A percentile compares a stretch with the other conserved stretches of the same genome.
phyloP scores from a whole-genome alignment of 2,329 filamentous ascomycete species.

The Pseudopithomyces maydicus region DNA sequence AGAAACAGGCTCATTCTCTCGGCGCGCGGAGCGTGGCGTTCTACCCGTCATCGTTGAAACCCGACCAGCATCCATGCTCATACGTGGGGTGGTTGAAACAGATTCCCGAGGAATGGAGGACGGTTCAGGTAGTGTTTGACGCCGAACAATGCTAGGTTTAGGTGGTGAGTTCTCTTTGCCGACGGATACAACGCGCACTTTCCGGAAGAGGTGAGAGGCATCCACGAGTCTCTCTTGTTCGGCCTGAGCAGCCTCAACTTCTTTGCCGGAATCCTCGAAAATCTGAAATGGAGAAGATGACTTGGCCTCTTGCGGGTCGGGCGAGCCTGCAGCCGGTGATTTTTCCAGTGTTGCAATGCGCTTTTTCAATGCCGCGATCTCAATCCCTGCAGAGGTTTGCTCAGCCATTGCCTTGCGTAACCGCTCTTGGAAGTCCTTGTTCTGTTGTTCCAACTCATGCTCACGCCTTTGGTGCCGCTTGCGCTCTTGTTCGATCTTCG shows the following conservation, averaged over 20 bases:
- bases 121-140: slow-evolving; percentile 28
- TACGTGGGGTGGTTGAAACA: slow-evolving; percentile 8
- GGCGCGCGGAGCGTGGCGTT: slow-evolving; percentile 17
- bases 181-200: slow-evolving; percentile 19
- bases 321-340: slow-evolving; percentile 20
- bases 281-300: slow-evolving; percentile 30
- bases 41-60: slow-evolving; percentile 26
- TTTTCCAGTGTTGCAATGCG: slow-evolving; percentile 37
- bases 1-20: slow-evolving; percentile 8
- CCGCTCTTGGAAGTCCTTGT: slow-evolving; percentile 52
- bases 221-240: slow-evolving; percentile 17
- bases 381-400: slow-evolving; percentile 35
- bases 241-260: slow-evolving; percentile 15
- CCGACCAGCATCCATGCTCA: slow-evolving; percentile 25
- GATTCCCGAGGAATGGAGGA: slow-evolving; percentile 16
- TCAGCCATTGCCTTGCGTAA: slow-evolving; percentile 41
- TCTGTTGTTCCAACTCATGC: slow-evolving; percentile 64
- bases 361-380: slow-evolving; percentile 41
- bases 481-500: slow-evolving; percentile 71
- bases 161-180: slow-evolving; percentile 41
- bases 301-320: slow-evolving; percentile 21
- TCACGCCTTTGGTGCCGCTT: slow-evolving; percentile 69
- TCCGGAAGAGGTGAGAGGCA: slow-evolving; percentile 20
- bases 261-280: slow-evolving; percentile 36
- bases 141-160: slow-evolving; percentile 26